Conservation (phyloP, 768 basidiomycete species). For the Paxillus involutus region DNA sequence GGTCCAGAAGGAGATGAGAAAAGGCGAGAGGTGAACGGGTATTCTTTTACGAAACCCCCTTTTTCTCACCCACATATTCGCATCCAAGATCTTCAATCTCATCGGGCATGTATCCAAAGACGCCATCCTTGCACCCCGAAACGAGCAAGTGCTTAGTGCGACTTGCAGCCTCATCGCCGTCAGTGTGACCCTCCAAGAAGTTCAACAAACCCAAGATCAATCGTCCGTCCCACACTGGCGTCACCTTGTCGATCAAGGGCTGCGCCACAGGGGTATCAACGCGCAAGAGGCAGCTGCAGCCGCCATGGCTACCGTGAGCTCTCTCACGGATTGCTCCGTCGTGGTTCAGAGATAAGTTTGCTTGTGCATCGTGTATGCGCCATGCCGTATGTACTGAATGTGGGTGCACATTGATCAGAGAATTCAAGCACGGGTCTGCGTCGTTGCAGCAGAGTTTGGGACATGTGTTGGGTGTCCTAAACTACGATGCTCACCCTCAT, state of each 20-base stretch:
- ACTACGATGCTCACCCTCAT: conserved; percentile 58
- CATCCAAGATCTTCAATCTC: conserved; percentile 61
- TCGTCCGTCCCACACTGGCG: conserved; percentile 62
- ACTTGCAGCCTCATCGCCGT: conserved; percentile 70
- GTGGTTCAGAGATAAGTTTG: conserved; percentile 73
- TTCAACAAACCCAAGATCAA: conserved; percentile 34
- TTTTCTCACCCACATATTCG: background rate
- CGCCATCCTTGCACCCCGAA: conserved; percentile 62
- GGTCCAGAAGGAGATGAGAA: conserved; percentile 33
- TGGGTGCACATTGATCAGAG: conserved; percentile 59
- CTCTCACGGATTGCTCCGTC: conserved; percentile 60
- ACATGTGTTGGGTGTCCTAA: conserved; percentile 63
- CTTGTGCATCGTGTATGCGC: conserved; percentile 9
- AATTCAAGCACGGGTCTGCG: conserved; percentile 52
- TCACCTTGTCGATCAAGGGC: conserved; percentile 63
- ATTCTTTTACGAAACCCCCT: background rate
- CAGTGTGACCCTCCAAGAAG: conserved; percentile 59
- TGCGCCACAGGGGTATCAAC: conserved; percentile 60
- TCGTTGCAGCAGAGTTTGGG: conserved; percentile 73
- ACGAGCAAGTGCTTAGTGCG: conserved; percentile 69
- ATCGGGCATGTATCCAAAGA: conserved; percentile 57
- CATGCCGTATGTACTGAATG: conserved; percentile 15
- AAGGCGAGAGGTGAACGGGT: conserved; percentile 44
- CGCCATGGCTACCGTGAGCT: conserved; percentile 70
- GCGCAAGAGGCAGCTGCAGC: conserved; percentile 80